A percentile compares a stretch with the other conserved stretches of the same genome.
phyloP scores from a whole-genome alignment of 2,329 filamentous ascomycete species.

The Exophiala alcalophila region DNA sequence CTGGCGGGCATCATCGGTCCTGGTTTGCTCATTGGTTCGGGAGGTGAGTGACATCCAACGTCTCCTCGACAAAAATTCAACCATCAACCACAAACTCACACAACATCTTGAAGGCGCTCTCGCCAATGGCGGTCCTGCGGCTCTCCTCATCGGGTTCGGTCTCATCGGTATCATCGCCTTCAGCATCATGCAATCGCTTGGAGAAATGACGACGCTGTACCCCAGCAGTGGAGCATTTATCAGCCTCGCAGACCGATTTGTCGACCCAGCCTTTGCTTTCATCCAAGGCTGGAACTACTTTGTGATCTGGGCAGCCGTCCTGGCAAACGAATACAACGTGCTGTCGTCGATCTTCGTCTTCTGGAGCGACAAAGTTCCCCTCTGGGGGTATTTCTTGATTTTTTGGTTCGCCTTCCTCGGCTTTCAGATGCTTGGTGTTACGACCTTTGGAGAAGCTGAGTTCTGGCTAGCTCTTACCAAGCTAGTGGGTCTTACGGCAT shows the following conservation, averaged over 20 bases:
- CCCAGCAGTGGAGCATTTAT: slow-evolving; percentile 50
- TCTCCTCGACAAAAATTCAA: slow-evolving; percentile 45
- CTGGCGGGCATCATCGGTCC: slow-evolving; percentile 29
- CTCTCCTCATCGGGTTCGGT: slow-evolving; percentile 52
- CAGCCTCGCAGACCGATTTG: slow-evolving; percentile 42
- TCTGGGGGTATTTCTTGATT: slow-evolving; percentile 48
- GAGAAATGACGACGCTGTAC: slow-evolving; percentile 50
- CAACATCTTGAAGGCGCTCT: not conserved
- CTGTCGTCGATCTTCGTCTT: slow-evolving; percentile 46
- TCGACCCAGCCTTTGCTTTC: slow-evolving; percentile 49
- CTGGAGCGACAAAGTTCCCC: slow-evolving; percentile 45
- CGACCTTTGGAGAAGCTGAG: slow-evolving; percentile 55
- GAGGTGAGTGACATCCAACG: slow-evolving; percentile 51
- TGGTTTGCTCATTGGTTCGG: too few relatives aligned
- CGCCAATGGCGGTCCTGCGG: slow-evolving; percentile 42
- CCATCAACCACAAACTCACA: not conserved
- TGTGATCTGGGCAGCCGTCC: slow-evolving; percentile 1
- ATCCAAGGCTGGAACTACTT: slow-evolving; percentile 42
- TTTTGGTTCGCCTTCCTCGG: slow-evolving; percentile 46
- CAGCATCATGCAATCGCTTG: slow-evolving; percentile 42
- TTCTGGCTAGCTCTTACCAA: slow-evolving; percentile 43
- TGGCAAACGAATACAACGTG: slow-evolving; percentile 42
- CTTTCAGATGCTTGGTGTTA: slow-evolving; percentile 42
- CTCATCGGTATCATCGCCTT: slow-evolving; percentile 49
- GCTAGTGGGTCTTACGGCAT: slow-evolving; percentile 35